Evolutionary conservation across 2,329 filamentous ascomycete species (phyloP), one percentile per base, ranked within the genome.

Genomic region (Hypoxylon sp.): DNA sequence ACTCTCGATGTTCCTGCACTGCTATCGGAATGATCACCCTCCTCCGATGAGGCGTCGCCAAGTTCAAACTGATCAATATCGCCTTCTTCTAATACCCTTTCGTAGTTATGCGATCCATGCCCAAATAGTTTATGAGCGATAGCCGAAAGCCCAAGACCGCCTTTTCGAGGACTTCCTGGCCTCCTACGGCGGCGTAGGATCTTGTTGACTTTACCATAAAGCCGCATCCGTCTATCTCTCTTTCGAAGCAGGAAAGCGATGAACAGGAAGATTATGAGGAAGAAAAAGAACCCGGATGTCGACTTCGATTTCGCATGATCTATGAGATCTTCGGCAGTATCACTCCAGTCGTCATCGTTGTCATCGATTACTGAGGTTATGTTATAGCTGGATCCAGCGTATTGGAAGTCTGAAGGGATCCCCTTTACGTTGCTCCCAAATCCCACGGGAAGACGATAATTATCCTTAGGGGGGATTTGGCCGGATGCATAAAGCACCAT

Each of bases 401-500:
- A 90, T 79, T 97, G 93, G 79, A 98, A 99, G 77, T 98, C 94
- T 3, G 84, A 77, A 0, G 93, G 91, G 2, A 91, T 85, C 6
- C 84, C 85, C 42, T 84, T 83, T n/a, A 86, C 83, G 76, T 99
- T 99, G 81, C 90, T 94, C 64, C 96, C 96, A 77, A 98, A 98
- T 0, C 96, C 96, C 8, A 99, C 96, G 0, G 95, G 93, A 1
- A 95, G 82, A 1, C 79, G 69, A 14, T 85, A 84, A 46, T 85
- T 82, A 1, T 84, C 85, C 6, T 85, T 81, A 0, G 93, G 87
- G 1, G 92, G 91, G 5, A 99, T 86, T 78, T 98, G 94, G 2
- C 94, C 96, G 0, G 95, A 91, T 3, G 96, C 96, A 75, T 98
- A 98, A 3, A 99, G 87, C 6, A 99, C 89, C 87, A 98, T 98